Percentiles rank a stretch among this genome's conserved stretches.
Evolutionary conservation across 176 grass and related monocot genomes (phyloP).

Genomic region (Cocos nucifera): DNA sequence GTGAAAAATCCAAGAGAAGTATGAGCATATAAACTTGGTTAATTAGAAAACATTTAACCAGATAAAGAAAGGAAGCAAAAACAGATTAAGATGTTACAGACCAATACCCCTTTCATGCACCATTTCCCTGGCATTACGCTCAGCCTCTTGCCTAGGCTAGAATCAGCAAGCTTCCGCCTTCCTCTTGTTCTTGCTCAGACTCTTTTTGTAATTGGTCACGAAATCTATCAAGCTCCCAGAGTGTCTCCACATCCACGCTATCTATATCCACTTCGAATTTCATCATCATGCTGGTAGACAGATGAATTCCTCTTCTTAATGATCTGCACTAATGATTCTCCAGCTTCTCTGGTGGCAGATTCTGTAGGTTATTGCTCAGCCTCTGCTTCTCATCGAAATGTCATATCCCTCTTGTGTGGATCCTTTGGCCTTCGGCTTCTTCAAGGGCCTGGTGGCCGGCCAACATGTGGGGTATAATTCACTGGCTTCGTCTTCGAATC

Average conservation of each 20-base stretch:
- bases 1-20: slow-evolving; percentile 6
- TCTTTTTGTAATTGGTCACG: slow-evolving; percentile 92
- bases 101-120: slow-evolving; percentile 48
- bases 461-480: slow-evolving; percentile 2
- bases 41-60: not conserved
- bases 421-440: slow-evolving; percentile 99
- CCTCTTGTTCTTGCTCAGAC: slow-evolving; percentile 90
- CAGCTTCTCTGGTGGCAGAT: slow-evolving; percentile 48
- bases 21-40: not conserved
- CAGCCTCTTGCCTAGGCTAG: slow-evolving; percentile 55
- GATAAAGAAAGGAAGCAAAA: not conserved
- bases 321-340: slow-evolving; percentile 68
- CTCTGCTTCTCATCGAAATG: slow-evolving; percentile 49
- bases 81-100: not conserved
- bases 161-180: slow-evolving; percentile 87
- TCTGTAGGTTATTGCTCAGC: slow-evolving; percentile 10
- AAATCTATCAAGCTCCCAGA: slow-evolving; percentile 99
- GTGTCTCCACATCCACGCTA: slow-evolving; percentile 88
- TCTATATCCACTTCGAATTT: slow-evolving; percentile 99
- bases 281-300: slow-evolving; percentile 87
- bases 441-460: slow-evolving; percentile 54
- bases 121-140: slow-evolving; percentile 25
- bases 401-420: slow-evolving; percentile 90
- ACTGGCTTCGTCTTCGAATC: slow-evolving; percentile 42
- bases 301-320: slow-evolving; percentile 90